Evolutionary conservation across 1,284 basidiomycete species (phyloP).

Genomic region (Cutaneotrichosporon cavernicola): DNA sequence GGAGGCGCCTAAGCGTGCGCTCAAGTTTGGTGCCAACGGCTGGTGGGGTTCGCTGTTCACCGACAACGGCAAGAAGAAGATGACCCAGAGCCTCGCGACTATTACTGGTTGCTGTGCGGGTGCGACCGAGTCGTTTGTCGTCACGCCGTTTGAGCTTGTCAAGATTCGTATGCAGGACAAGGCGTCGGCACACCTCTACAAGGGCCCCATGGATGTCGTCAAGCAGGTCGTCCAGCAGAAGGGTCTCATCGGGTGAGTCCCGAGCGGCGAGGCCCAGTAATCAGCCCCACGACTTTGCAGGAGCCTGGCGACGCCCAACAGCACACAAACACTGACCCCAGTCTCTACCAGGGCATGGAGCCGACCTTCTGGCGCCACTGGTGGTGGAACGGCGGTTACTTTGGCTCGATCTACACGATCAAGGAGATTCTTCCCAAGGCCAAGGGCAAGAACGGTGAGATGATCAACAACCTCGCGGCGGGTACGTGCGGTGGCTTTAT

Average conservation of each 20-base stretch:
- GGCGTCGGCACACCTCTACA: conserved; percentile 66
- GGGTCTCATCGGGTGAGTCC: conserved; percentile 74
- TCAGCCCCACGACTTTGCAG: not conserved
- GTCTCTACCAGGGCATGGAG: conserved; percentile 74
- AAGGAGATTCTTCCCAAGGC: conserved; percentile 76
- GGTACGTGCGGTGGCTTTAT: conserved; percentile 88
- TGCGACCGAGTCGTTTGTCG: conserved; percentile 85
- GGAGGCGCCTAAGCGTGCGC: conserved; percentile 96
- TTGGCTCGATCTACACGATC: conserved; percentile 84
- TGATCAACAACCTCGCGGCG: conserved; percentile 89
- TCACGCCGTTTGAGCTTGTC: conserved; percentile 93
- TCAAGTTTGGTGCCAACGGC: conserved; percentile 69
- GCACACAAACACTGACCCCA: conserved; percentile 7
- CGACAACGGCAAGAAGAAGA: conserved; percentile 67
- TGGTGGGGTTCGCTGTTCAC: conserved; percentile 77
- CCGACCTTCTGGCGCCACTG: conserved; percentile 92
- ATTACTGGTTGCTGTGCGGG: conserved; percentile 91
- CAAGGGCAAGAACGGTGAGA: conserved; percentile 67
- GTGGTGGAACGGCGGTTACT: conserved; percentile 90
- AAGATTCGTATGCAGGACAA: conserved; percentile 96
- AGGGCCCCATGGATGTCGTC: conserved; percentile 88
- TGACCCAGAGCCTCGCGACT: conserved; percentile 82
- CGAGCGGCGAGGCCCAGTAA: not conserved
- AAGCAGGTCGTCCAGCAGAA: conserved; percentile 71
- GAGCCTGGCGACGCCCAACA: too few species aligned